Evolutionary conservation across 2,329 filamentous ascomycete species (phyloP), one percentile per base, ranked within the genome.

Genomic region (Botrytis elliptica): DNA sequence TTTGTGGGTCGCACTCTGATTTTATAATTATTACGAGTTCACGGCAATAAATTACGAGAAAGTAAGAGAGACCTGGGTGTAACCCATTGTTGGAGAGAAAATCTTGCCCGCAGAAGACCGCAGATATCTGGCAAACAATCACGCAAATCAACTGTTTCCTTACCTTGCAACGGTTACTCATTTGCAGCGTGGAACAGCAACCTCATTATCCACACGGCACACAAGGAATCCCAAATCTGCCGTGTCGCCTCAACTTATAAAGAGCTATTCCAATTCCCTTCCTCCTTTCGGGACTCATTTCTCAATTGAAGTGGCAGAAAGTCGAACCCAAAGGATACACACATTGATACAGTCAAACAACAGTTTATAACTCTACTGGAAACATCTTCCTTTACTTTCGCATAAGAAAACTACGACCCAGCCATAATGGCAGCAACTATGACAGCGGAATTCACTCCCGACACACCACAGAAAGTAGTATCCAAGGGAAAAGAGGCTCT

Each of bases 401-500:
- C 42, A 55, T 9, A 67, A 44, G 20, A n/a, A 63, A 59, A 40
- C 29, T 46, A 33, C 52, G n/a, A 33, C 59, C 14, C n/a, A 29
- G 12, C 25, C 29, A 78, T 71, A 29, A 80, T 80, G 79, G 76
- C 79, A 71, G 63, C 76, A 72, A 72, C 77, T 59, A 73, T 75
- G 14, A 75, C 75, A n/a, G 70, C 78, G 74, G 76, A 79, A 7
- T 77, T 77, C 62, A 75, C 36, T 46, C 74, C 69, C 20, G 49
- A 74, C 3, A 57, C 72, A 29, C 63, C 74, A n/a, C 74, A 70
- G 52, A 42, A 46, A 36, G 59, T 75, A 49, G 59, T 72, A 36
- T 71, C 73, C n/a, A 79, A 78, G 65, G 71, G 75, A 44, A 77
- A 75, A 62, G 76, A 77, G 74, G 79, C 78, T 65, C 42, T 79